Evolutionary conservation across 2,329 filamentous ascomycete species (phyloP).

Genomic region (Pestalotiopsis fici): DNA sequence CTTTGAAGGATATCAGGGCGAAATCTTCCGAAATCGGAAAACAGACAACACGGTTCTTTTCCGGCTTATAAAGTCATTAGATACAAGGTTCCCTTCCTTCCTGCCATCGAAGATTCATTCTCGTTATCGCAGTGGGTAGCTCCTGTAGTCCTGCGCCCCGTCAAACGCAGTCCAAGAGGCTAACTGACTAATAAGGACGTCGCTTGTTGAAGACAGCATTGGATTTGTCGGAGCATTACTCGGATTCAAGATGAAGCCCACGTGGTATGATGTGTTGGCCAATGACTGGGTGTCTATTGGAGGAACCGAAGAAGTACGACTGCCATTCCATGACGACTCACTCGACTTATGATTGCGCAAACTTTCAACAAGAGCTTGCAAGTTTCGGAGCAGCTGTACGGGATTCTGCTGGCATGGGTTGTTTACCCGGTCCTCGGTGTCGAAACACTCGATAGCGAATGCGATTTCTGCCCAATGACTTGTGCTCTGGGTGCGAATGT

Average conservation of each 20-base stretch:
- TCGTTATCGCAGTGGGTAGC: neutral
- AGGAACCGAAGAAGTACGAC: neutral
- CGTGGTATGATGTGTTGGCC: conserved; percentile 11
- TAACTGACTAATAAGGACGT: conserved; percentile 5
- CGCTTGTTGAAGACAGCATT: neutral
- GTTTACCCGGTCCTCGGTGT: conserved; percentile 36
- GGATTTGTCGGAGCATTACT: neutral
- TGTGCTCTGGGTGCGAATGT: conserved; percentile 28
- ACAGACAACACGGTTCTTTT: conserved; percentile 43
- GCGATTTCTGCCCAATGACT: conserved; percentile 28
- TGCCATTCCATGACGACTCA: neutral
- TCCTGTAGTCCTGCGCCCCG: conserved; percentile 8
- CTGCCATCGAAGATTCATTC: too few species aligned
- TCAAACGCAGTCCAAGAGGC: conserved; percentile 12
- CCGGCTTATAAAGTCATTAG: conserved; percentile 31
- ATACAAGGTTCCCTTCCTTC: neutral
- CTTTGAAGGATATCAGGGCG: conserved; percentile 35
- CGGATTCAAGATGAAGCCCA: conserved; percentile 15
- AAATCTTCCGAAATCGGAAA: conserved; percentile 37
- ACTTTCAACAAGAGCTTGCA: conserved; percentile 35
- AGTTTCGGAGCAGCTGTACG: conserved; percentile 37
- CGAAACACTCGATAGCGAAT: conserved; percentile 43
- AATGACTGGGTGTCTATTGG: neutral
- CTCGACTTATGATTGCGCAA: conserved; percentile 19
- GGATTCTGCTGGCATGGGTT: conserved; percentile 40